Evolutionary conservation across 179 eudicot genomes (phyloP).

Genomic region (Pouteria campechiana): DNA sequence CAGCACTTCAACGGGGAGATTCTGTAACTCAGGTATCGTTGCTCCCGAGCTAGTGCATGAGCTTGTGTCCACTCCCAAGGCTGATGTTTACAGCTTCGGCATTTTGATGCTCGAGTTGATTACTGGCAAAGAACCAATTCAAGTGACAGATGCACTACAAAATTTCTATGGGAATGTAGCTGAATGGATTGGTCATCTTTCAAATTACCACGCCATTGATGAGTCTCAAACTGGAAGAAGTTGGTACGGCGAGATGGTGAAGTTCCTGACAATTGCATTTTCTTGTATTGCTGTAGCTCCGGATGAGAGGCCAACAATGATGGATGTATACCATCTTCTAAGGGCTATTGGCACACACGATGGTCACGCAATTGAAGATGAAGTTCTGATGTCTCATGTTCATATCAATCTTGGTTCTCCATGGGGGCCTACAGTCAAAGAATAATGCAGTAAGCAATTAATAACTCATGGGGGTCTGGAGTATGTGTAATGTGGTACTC

Average conservation of each 20-base stretch:
- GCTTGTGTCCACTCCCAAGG: constrained; percentile 78
- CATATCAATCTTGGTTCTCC: too few relatives aligned
- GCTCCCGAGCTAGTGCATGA: constrained; percentile 80
- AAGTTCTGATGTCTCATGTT: constrained; percentile 34
- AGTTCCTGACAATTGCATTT: constrained; percentile 22
- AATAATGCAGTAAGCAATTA: too few relatives aligned
- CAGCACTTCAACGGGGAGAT: constrained; percentile 89
- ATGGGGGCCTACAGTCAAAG: too few relatives aligned
- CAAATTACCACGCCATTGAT: constrained; percentile 18
- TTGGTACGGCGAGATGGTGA: constrained; percentile 20
- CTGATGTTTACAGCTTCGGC: constrained; percentile 83
- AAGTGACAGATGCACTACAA: constrained; percentile 42
- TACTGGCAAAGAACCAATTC: constrained; percentile 62
- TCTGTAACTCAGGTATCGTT: constrained; percentile 62
- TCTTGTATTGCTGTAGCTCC: constrained; percentile 24
- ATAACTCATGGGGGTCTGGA: too few relatives aligned
- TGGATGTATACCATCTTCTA: constrained; percentile 44
- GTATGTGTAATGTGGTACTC: too few relatives aligned
- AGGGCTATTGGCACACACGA: constrained; percentile 43
- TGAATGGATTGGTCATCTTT: constrained; percentile 54
- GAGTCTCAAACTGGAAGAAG: constrained; percentile 15
- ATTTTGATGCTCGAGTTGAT: constrained; percentile 70
- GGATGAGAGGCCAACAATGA: constrained; percentile 61
- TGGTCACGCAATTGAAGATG: constrained; percentile 37
- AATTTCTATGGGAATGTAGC: constrained; percentile 71